Conservation (phyloP, 2,329 filamentous ascomycete species). For the Aureobasidium leucospermi region DNA sequence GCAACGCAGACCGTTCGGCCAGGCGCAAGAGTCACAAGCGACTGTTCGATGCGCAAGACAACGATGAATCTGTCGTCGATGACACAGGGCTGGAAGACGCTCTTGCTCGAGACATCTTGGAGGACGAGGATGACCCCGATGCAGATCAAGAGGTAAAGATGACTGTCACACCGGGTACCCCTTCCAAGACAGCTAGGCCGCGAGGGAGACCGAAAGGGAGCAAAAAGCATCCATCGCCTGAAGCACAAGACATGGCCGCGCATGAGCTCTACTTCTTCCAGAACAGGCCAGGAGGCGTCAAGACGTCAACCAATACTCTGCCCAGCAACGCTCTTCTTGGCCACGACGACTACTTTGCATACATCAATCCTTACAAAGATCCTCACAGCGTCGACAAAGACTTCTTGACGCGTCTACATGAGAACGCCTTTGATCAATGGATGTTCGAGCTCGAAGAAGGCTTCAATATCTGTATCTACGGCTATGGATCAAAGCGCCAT, state of each 20-base stretch:
- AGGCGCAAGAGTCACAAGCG: conserved; percentile 74
- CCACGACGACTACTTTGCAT: conserved; percentile 83
- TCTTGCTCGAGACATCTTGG: conserved; percentile 63
- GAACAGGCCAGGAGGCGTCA: conserved; percentile 70
- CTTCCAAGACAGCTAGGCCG: conserved; percentile 35
- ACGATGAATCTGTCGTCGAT: conserved; percentile 52
- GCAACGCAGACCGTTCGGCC: conserved; percentile 76
- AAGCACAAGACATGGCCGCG: conserved; percentile 71
- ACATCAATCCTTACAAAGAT: conserved; percentile 58
- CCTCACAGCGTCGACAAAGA: conserved; percentile 62
- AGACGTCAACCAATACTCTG: conserved; percentile 82
- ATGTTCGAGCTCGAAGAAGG: conserved; percentile 77
- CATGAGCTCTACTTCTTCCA: conserved; percentile 94
- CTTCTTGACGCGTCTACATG: conserved; percentile 67
- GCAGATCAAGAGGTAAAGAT: conserved; percentile 32
- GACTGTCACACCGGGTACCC: conserved; percentile 35
- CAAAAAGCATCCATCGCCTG: conserved; percentile 58
- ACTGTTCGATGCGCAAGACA: conserved; percentile 61
- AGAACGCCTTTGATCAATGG: conserved; percentile 84
- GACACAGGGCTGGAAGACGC: conserved; percentile 57
- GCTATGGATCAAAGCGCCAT: conserved; percentile 79
- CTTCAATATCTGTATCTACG: conserved; percentile 86
- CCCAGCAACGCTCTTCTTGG: conserved; percentile 68
- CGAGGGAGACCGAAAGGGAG: conserved; percentile 48
- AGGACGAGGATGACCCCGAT: conserved; percentile 44